Evolutionary conservation across 768 basidiomycete genomes (phyloP), one percentile per base, ranked within the genome.

Genomic region (Trametopsis cervina): DNA sequence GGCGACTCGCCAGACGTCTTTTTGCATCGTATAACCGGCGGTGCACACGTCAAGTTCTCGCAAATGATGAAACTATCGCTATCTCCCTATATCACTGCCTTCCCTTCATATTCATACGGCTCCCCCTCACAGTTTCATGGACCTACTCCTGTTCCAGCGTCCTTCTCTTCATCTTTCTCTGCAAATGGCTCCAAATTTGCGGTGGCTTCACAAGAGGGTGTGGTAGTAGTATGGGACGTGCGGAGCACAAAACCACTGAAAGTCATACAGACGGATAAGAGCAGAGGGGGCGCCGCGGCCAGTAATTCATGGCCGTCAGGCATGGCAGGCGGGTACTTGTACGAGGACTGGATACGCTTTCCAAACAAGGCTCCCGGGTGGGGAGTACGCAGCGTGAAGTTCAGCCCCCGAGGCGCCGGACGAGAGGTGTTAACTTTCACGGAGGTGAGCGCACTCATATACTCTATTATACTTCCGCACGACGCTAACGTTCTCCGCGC

Each of bases 1-100:
- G 93, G 94, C 20, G 93, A 97, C 62, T 92, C 91, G 9, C 80
- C 83, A 38, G 83, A 89, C 49, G 82, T 94, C 10, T 86, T 82
- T 60, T 75, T 97, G 12, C 87, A 92, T 59, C 78, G 81, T 46
- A 74, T 94, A 51, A 75, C 78, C 2, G 84, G 84, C 35, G 81
- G 85, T 23, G 66, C 75, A 12, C 67, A 62, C 22, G 69, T 86
- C 54, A 68, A 77, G 2, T 88, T 91, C 55, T 62, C 76, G 15
- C 78, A 77, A 33, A 84, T 91, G 54, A 70, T 74, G 0, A 82
- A 77, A n/a, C 79, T 90, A 54, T 67, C 73, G 21, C 74, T 89
- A 9, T 83, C 84, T 0, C 68, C 80, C 0, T 68, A 75, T 54
- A 59, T 69, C 42, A 65, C 69, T 27, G 54, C 71, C 22, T 54